Base-by-base conservation (phyloP, 805 yeast species). In the Starmerella floricola region DNA sequence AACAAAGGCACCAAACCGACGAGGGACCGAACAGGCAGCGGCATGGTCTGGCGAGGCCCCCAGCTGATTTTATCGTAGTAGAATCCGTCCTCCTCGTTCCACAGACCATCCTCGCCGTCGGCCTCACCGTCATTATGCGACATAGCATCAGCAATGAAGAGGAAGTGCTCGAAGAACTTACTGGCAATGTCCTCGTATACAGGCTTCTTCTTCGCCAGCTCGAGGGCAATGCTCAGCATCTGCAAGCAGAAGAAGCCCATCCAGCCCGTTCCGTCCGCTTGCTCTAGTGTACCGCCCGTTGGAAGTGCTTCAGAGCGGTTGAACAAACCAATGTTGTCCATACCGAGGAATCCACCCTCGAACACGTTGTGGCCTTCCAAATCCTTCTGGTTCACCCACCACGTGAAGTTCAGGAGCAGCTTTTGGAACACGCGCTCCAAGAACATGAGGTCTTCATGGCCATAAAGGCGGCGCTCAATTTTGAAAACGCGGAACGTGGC, bases 371-470 rank as follows among this genome's bases (percentile, higher is more conserved):
- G 79, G 49, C 95, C 95, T 48, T 77, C 79, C 3, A 70, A 61
- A 62, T 86, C 95, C 58, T 86, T 86, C 55, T 94, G 70, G 62
- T 87, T 86, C 45, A 87, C 95, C 96, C 96, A 86, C 96, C 96
- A 86, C 18, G 95, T 84, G 62, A 86, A 86, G 62, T 86, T 86
- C 46, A 86, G 67, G 61, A 87, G 64, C 55, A 86, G 71, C 60
- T 86, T 86, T 61, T 87, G 96, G 72, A 86, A 86, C 8, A 84
- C 93, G n/a, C 88, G 66, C 62, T 86, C 96, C 60, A 86, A 69
- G 60, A 87, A 86, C 43, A 76, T 80, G 40, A 79, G 62, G 61
- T 86, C 96, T 50, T 78, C 82, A 17, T 68, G 64, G n/a, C 87
- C 87, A 58, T 79, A 79, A 75, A 83, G 68, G 58, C 81, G 83